phyloP scores from a whole-genome alignment of 1,284 basidiomycete species.

The Naganishia sp. region DNA sequence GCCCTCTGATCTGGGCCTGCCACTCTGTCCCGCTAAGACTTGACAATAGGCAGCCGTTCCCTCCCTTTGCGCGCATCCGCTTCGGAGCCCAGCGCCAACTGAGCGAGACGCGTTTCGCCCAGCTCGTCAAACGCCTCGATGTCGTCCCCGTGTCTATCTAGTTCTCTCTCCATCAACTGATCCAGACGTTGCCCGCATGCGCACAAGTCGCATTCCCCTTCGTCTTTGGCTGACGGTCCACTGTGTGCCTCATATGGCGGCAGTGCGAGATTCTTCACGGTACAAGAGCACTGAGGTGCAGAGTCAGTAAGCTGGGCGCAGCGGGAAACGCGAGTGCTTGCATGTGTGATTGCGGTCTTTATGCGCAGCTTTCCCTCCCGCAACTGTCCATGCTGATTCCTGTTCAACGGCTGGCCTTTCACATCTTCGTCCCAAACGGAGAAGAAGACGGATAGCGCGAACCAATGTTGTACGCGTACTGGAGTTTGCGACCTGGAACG shows the following conservation, averaged over 20 bases:
- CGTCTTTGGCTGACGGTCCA: constrained; percentile 13
- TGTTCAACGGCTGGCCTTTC: constrained; percentile 11
- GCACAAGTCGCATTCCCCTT: constrained; percentile 29
- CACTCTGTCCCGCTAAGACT: background rate
- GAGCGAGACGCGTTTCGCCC: background rate
- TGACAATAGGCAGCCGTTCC: constrained; percentile 4
- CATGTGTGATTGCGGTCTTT: constrained; percentile 23
- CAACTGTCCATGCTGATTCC: constrained; percentile 21
- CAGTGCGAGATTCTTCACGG: constrained; percentile 22
- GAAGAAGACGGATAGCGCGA: constrained; percentile 28
- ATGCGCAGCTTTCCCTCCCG: constrained; percentile 22
- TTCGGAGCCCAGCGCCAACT: background rate
- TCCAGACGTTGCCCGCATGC: constrained; percentile 30
- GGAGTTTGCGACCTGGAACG: constrained; percentile 28
- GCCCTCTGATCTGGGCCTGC: no score
- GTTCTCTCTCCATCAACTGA: constrained; percentile 29
- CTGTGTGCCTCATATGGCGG: constrained; percentile 25
- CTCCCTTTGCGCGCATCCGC: constrained; percentile 13
- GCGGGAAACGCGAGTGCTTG: background rate
- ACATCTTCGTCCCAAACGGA: constrained; percentile 33
- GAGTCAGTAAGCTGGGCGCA: background rate
- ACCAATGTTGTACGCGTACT: constrained; percentile 29
- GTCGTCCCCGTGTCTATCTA: constrained; percentile 26
- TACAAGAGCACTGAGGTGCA: constrained; percentile 20
- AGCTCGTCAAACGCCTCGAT: constrained; percentile 21